Percentiles rank a stretch among this genome's conserved stretches.
These are phyloP conservation scores for Hortaea werneckii DNA, from an alignment of 2,329 filamentous ascomycete species.

Conservation along the genomic window DNA sequence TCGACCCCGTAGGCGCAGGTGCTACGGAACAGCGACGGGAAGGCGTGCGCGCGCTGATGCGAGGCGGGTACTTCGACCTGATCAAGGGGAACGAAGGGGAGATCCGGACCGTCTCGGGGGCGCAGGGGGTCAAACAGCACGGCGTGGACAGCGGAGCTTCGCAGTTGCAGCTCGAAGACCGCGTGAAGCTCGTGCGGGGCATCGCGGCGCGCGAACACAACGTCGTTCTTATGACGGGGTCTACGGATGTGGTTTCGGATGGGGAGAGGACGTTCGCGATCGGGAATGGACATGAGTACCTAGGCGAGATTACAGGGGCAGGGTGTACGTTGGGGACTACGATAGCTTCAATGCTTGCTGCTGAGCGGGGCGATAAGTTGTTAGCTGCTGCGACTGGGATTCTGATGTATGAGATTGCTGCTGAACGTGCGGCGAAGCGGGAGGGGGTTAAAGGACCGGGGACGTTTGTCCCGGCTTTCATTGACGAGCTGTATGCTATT, in stretches of 20 bases:
- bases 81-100: slow-evolving; percentile 95
- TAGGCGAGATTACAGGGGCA: slow-evolving; percentile 60
- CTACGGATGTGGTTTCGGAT: slow-evolving; percentile 67
- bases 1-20: slow-evolving; percentile 85
- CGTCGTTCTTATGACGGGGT: slow-evolving; percentile 74
- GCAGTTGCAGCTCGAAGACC: slow-evolving; percentile 42
- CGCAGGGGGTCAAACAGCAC: slow-evolving; percentile 49
- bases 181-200: slow-evolving; percentile 51
- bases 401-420: slow-evolving; percentile 68
- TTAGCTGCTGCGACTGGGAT: slow-evolving; percentile 62
- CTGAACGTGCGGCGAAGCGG: slow-evolving; percentile 52
- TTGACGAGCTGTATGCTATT: slow-evolving; percentile 56
- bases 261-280: slow-evolving; percentile 58
- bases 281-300: slow-evolving; percentile 63
- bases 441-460: slow-evolving; percentile 66
- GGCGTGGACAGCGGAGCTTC: slow-evolving; percentile 71
- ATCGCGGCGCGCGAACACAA: slow-evolving; percentile 60
- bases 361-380: slow-evolving; percentile 53
- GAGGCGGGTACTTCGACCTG: slow-evolving; percentile 66
- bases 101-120: slow-evolving; percentile 61
- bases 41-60: slow-evolving; percentile 61
- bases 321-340: slow-evolving; percentile 80
- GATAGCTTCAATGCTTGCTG: slow-evolving; percentile 64
- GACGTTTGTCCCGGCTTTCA: slow-evolving; percentile 73
- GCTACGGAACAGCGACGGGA: slow-evolving; percentile 65